Percentiles rank a stretch among this genome's conserved stretches.
Evolutionary conservation across 2,329 filamentous ascomycete genomes (phyloP).

Genomic region (Claviceps cyperi): DNA sequence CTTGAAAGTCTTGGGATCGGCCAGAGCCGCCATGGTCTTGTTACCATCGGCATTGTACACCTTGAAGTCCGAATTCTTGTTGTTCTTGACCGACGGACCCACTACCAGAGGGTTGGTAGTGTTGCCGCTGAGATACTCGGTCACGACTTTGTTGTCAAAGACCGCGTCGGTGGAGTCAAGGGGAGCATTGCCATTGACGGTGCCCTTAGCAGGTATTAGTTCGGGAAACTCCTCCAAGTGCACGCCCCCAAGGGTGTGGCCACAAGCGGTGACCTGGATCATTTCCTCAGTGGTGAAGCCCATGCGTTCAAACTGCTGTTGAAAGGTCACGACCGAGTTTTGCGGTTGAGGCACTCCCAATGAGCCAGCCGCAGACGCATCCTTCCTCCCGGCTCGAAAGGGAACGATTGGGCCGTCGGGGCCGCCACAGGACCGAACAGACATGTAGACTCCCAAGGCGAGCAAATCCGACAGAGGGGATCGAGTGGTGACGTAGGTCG

Average conservation of each 20-base stretch:
- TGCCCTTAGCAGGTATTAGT: slow-evolving; percentile 31
- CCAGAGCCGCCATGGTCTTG: slow-evolving; percentile 35
- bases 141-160: slow-evolving; percentile 43
- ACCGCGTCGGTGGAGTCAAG: slow-evolving; percentile 32
- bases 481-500: slow-evolving; percentile 34
- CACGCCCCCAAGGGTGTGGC: slow-evolving; percentile 46
- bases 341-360: slow-evolving; percentile 42
- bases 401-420: slow-evolving; percentile 29
- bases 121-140: slow-evolving; percentile 39
- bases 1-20: slow-evolving; percentile 28
- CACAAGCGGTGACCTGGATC: slow-evolving; percentile 46
- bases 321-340: slow-evolving; percentile 36
- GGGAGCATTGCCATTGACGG: slow-evolving; percentile 26
- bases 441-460: slow-evolving; percentile 41
- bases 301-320: slow-evolving; percentile 40
- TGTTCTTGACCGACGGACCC: slow-evolving; percentile 29
- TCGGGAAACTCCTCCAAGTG: slow-evolving; percentile 38
- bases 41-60: slow-evolving; percentile 43
- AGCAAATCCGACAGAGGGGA: slow-evolving; percentile 43
- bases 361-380: slow-evolving; percentile 33
- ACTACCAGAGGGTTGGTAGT: slow-evolving; percentile 41
- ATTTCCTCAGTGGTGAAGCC: slow-evolving; percentile 42
- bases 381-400: slow-evolving; percentile 36
- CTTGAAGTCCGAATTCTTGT: slow-evolving; percentile 38
- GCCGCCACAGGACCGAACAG: slow-evolving; percentile 44